Evolutionary conservation across 176 grass and related monocot genomes (phyloP).

Genomic region (Ananas comosus): DNA sequence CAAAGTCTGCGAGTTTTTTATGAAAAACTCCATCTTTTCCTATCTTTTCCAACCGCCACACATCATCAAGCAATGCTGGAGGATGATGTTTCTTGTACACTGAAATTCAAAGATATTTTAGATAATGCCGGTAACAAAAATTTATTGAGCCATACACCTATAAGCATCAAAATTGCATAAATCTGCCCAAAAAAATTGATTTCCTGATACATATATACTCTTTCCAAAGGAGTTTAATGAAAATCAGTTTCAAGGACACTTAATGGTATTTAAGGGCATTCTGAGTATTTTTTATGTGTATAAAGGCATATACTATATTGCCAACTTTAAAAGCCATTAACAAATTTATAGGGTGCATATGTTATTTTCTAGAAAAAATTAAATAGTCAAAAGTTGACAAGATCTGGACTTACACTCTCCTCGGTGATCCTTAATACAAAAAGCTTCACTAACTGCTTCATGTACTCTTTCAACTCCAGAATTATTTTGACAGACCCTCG

Average conservation of each 20-base stretch:
- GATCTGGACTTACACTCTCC: slow-evolving; percentile 58
- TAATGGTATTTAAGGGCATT: too few relatives aligned
- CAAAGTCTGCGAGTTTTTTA: slow-evolving; percentile 62
- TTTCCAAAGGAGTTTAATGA: too few relatives aligned
- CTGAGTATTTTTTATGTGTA: too few relatives aligned
- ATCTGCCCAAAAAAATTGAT: too few relatives aligned
- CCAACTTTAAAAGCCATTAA: too few relatives aligned
- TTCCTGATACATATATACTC: too few relatives aligned
- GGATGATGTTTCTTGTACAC: slow-evolving; percentile 86
- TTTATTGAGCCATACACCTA: background rate
- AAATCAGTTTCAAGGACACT: too few relatives aligned
- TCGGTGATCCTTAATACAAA: slow-evolving; percentile 91
- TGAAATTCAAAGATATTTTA: slow-evolving; percentile 16
- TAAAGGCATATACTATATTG: too few relatives aligned
- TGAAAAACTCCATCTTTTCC: slow-evolving; percentile 82
- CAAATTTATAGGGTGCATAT: too few relatives aligned
- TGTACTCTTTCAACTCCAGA: slow-evolving; percentile 39
- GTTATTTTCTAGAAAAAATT: background rate
- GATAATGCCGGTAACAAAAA: background rate
- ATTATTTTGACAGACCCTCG: slow-evolving; percentile 42
- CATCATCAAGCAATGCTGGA: slow-evolving; percentile 51
- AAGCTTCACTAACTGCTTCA: slow-evolving; percentile 73
- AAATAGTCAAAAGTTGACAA: background rate
- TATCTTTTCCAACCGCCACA: slow-evolving; percentile 79
- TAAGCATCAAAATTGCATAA: too few relatives aligned